Evolutionary conservation across 2,329 filamentous ascomycete genomes (phyloP).

Genomic region (Hypoxylon rubiginosum): DNA sequence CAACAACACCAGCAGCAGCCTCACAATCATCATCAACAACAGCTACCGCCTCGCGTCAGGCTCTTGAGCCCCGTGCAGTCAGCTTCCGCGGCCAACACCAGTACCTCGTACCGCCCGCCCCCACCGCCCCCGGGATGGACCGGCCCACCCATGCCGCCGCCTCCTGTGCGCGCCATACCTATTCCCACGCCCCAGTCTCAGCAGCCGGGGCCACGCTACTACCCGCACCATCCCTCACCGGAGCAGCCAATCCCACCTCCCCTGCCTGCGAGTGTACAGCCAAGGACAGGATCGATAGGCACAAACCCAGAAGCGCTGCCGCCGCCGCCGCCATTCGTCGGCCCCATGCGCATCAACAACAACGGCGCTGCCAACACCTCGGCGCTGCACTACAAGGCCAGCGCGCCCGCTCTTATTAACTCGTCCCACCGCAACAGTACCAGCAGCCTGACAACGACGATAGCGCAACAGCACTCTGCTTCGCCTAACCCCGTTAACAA

Average conservation of each 20-base stretch:
- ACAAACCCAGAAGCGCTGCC: neutral
- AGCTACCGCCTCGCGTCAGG: conserved; percentile 12
- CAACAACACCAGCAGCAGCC: conserved; percentile 6
- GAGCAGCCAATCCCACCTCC: conserved; percentile 7
- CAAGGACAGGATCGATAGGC: neutral
- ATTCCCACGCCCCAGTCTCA: conserved; percentile 8
- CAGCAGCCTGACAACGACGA: neutral
- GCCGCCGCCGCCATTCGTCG: neutral
- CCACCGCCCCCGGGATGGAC: conserved; percentile 37
- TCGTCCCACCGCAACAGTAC: neutral
- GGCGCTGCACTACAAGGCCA: conserved; percentile 20
- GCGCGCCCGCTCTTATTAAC: conserved; percentile 15
- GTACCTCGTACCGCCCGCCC: conserved; percentile 24
- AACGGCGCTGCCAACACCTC: neutral
- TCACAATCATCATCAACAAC: neutral
- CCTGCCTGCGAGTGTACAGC: neutral
- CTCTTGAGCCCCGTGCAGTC: conserved; percentile 19
- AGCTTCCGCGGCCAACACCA: neutral
- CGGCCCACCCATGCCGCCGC: conserved; percentile 20
- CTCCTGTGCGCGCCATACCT: conserved; percentile 15
- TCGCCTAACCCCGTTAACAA: too few species aligned
- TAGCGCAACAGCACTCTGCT: neutral
- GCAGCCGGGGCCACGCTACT: conserved; percentile 16
- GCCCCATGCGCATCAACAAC: neutral
- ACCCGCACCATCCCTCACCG: conserved; percentile 10